phyloP scores from a whole-genome alignment of 352 stramenopile species.

The Phytophthora syringae region DNA sequence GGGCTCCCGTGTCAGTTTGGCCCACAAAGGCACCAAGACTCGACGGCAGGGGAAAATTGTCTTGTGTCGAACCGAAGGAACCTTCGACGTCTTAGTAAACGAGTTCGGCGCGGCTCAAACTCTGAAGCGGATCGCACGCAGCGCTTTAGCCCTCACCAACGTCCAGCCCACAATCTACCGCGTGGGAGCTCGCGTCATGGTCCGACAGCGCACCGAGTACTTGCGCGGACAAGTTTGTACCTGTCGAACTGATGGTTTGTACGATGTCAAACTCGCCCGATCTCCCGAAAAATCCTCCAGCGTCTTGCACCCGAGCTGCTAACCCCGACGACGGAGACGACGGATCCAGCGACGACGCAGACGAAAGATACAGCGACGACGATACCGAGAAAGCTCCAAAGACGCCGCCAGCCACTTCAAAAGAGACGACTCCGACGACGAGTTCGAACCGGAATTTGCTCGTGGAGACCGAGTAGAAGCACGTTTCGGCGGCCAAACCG shows the following conservation, averaged over 20 bases:
- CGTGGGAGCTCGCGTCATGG: conserved; percentile 49
- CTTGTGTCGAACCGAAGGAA: conserved; percentile 60
- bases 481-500: conserved; percentile 58
- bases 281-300: conserved; percentile 37
- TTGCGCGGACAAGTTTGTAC: conserved; percentile 47
- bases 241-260: conserved; percentile 57
- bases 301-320: conserved; percentile 52
- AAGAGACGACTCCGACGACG: conserved; percentile 30
- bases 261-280: conserved; percentile 51
- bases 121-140: conserved; percentile 42
- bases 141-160: conserved; percentile 25
- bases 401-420: conserved; percentile 21
- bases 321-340: conserved; percentile 50
- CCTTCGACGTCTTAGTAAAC: conserved; percentile 65
- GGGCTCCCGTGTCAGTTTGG: conserved; percentile 45
- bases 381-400: conserved; percentile 17
- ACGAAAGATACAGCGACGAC: conserved; percentile 35
- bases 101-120: conserved; percentile 54
- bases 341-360: conserved; percentile 1
- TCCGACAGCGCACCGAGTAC: conserved; percentile 65
- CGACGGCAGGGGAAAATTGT: conserved; percentile 56
- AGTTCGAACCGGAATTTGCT: conserved; percentile 59
- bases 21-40: conserved; percentile 61
- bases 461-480: conserved; percentile 67
- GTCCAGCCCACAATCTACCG: conserved; percentile 42